phyloP scores from a whole-genome alignment of 2,329 filamentous ascomycete species.

The Pestalotiopsis sp. region DNA sequence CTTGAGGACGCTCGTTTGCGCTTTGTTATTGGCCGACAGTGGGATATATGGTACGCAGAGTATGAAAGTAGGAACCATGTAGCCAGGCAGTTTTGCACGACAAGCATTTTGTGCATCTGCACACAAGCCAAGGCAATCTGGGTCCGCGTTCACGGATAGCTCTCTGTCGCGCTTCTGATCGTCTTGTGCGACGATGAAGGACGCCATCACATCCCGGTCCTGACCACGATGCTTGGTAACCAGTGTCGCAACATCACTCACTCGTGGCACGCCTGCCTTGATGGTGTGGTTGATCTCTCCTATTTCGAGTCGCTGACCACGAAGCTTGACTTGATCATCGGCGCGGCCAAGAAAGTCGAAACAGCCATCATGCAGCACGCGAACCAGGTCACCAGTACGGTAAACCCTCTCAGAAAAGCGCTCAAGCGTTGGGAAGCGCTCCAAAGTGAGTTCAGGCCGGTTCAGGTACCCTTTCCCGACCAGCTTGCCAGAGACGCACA shows the following conservation, averaged over 20 bases:
- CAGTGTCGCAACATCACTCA: conserved; percentile 75
- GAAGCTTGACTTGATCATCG: conserved; percentile 90
- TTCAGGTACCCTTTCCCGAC: conserved; percentile 91
- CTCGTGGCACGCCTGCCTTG: conserved; percentile 53
- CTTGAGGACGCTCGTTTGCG: conserved; percentile 71
- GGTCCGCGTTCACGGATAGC: neutral
- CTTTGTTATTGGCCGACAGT: conserved; percentile 87
- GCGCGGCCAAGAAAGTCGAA: conserved; percentile 87
- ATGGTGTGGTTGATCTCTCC: conserved; percentile 90
- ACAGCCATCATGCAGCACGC: conserved; percentile 76
- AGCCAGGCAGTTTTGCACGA: conserved; percentile 68
- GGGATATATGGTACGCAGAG: conserved; percentile 73
- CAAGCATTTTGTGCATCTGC: conserved; percentile 61
- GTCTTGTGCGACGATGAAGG: conserved; percentile 61
- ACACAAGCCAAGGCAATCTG: neutral
- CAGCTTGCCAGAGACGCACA: conserved; percentile 84
- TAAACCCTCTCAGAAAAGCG: conserved; percentile 68
- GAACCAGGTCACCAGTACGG: conserved; percentile 85
- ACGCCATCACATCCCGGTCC: conserved; percentile 80
- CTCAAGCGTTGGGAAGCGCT: conserved; percentile 71
- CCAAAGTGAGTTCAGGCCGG: conserved; percentile 72
- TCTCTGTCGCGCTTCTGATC: neutral
- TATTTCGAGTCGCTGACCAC: conserved; percentile 86
- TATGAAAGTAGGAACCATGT: conserved; percentile 91
- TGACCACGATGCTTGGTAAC: conserved; percentile 71